Evolutionary conservation across 1,139 yeast genomes (phyloP), one percentile per base, ranked within the genome.

Genomic region (Hemisphaericaspora xylofermentans): DNA sequence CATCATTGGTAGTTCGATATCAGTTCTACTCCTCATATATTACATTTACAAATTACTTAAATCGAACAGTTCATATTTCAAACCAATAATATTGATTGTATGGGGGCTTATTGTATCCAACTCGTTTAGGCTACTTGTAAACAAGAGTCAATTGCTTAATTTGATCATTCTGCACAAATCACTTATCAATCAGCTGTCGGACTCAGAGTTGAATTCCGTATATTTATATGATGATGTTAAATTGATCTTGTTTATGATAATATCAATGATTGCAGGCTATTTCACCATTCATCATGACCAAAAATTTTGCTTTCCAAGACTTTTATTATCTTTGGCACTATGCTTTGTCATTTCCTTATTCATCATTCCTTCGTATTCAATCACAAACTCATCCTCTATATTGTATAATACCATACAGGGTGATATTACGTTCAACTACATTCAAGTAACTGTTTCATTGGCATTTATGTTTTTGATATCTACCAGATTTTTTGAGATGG

Each of bases 81-180:
- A 37, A 9, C 32, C 38, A 35, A 25, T 36, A 2, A 13, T 37
- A 14, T 37, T 43, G 27, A 27, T 40, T 13, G 7, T 37, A 37
- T 46, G 49, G 49, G 43, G 43, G 16, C 12, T 43, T 8, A 9
- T 38, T 17, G 27, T 46, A n/a, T 33, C 41, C n/a, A 26, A 33
- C 10, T 30, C 35, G 6, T 36, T 30, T 16, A 25, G 6, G 15
- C 10, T 36, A 10, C 25, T 31, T 12, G 14, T 32, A 4, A 24
- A 24, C 16, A 30, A 25, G 14, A 17, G 17, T 13, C 18, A 25
- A 12, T 19, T 36, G 18, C 13, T 36, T n/a, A 12, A 25, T 4
- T 31, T 26, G 6, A 4, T 32, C 8, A 8, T 27, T 6, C 24
- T 10, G 8, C 22, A 36, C n/a, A 26, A 30, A 12, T 22, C 29